Evolutionary conservation across 192 early-diverging fungal genomes (phyloP).

Genomic region (Allomyces macrogynus): DNA sequence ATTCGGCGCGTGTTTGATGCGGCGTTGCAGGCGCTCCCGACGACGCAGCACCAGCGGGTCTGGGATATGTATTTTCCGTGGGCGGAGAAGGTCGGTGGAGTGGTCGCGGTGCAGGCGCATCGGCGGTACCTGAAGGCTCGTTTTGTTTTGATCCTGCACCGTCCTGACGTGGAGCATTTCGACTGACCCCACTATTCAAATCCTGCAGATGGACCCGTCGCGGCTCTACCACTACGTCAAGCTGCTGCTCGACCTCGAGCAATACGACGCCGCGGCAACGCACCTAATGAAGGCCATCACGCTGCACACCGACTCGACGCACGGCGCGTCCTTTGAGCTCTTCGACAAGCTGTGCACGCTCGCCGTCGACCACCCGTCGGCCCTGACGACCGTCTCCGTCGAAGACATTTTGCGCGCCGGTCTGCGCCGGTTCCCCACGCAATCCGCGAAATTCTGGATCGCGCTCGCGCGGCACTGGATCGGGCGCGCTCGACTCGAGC

Average conservation of each 20-base stretch:
- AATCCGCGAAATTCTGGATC: conserved; percentile 65
- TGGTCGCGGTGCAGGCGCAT: conserved; percentile 60
- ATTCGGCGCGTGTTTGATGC: conserved; percentile 77
- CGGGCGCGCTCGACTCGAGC: conserved; percentile 22
- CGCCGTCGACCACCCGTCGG: conserved; percentile 47
- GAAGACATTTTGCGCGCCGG: conserved; percentile 71
- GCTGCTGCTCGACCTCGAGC: conserved; percentile 37
- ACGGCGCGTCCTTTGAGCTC: conserved; percentile 39
- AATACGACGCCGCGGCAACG: conserved; percentile 57
- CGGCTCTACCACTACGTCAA: neutral
- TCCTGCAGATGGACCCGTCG: too few relatives aligned
- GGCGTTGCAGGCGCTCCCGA: conserved; percentile 66
- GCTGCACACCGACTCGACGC: conserved; percentile 51
- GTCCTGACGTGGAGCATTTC: neutral
- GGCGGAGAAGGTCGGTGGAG: conserved; percentile 53
- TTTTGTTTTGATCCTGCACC: neutral
- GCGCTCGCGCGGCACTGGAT: conserved; percentile 32
- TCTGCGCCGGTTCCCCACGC: conserved; percentile 56
- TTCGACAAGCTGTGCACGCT: conserved; percentile 77
- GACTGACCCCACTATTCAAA: neutral
- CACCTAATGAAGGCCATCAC: conserved; percentile 42
- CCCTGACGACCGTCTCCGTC: conserved; percentile 44
- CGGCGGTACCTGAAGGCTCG: conserved; percentile 55
- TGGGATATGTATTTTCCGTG: conserved; percentile 76
- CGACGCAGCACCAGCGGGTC: conserved; percentile 77